phyloP scores from a whole-genome alignment of 2,329 filamentous ascomycete species.

The Falciphora oryzae region DNA sequence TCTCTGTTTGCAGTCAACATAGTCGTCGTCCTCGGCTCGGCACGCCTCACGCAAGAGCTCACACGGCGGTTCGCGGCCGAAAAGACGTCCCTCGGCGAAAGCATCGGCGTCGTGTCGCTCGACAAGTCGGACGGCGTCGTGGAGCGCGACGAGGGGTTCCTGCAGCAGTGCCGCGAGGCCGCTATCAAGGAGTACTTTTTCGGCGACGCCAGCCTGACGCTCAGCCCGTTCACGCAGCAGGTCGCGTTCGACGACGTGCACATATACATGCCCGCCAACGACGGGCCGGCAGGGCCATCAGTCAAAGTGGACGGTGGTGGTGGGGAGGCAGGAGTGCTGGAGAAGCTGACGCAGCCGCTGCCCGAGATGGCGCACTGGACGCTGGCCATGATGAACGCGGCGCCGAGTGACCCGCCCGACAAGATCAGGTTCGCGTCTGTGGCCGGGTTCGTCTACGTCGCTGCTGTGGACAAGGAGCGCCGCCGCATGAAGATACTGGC shows the following conservation, averaged over 20 bases:
- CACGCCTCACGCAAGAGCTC: constrained; percentile 70
- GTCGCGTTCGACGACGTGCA: constrained; percentile 70
- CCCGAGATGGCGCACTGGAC: constrained; percentile 70
- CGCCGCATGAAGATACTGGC: constrained; percentile 75
- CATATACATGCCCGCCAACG: constrained; percentile 64
- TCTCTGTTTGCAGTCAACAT: constrained; percentile 55
- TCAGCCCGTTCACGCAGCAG: constrained; percentile 84
- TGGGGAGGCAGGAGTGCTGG: constrained; percentile 34
- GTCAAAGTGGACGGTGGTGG: constrained; percentile 21
- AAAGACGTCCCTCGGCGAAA: constrained; percentile 55
- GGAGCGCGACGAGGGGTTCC: constrained; percentile 65
- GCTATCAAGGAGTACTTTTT: constrained; percentile 94
- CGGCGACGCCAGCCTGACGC: constrained; percentile 66
- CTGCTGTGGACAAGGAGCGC: constrained; percentile 82
- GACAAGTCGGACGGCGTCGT: constrained; percentile 83
- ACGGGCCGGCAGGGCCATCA: not conserved
- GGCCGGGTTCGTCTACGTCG: constrained; percentile 89
- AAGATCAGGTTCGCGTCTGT: constrained; percentile 75
- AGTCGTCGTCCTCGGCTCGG: constrained; percentile 75
- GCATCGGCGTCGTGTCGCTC: constrained; percentile 69
- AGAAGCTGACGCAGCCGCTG: constrained; percentile 58
- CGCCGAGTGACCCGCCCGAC: constrained; percentile 61
- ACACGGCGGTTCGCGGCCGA: constrained; percentile 57
- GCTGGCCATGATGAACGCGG: constrained; percentile 77
- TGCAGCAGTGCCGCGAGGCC: constrained; percentile 67